Evolutionary conservation across 371 early-diverging fungal species (phyloP), one percentile per base, ranked within the genome.

Genomic region (Mortierella sp.): DNA sequence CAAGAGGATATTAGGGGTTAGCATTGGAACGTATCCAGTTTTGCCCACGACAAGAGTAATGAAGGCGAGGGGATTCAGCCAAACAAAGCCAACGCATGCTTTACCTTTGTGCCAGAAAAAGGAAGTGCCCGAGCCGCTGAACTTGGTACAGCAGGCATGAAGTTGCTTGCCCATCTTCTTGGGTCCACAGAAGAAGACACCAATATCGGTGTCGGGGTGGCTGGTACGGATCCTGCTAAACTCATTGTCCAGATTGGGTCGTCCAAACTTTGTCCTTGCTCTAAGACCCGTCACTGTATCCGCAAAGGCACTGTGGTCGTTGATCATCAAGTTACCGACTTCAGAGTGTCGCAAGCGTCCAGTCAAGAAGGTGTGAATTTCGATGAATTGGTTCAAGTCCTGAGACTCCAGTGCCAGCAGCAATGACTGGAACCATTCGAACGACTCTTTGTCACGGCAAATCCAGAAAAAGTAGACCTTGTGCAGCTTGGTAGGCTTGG

Each of bases 401-500:
- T 86, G 85, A 21, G 84, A 84, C 60, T 92, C 92, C 47, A 92
- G 86, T 10, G 89, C 84, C 76, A 80, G 69, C 45, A 93, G 76
- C 51, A 92, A 65, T 44, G 86, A 86, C 81, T 90, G 89, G 83
- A 93, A 93, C 93, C 93, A 92, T 70, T 88, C 86, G 57, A 92
- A 92, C 49, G 89, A 85, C 77, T 87, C 78, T 27, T 80, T 62
- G 80, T 94, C 95, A 49, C 94, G 84, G 73, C 92, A 92, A 46
- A 90, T 83, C 95, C 95, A 95, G 82, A 94, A 83, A 66, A 95
- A 94, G 79, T 95, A 93, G 21, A 92, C 93, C 74, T 95, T 94
- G 65, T 84, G 83, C 62, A 94, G 79, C 25, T 83, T 83, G 40
- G 81, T 82, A 10, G 74, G 67, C 47, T 78, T 67, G 53, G 71